These are phyloP conservation scores for Rhynchospora pubera DNA, from an alignment of 176 grass and related monocot species.

Conservation along the genomic window DNA sequence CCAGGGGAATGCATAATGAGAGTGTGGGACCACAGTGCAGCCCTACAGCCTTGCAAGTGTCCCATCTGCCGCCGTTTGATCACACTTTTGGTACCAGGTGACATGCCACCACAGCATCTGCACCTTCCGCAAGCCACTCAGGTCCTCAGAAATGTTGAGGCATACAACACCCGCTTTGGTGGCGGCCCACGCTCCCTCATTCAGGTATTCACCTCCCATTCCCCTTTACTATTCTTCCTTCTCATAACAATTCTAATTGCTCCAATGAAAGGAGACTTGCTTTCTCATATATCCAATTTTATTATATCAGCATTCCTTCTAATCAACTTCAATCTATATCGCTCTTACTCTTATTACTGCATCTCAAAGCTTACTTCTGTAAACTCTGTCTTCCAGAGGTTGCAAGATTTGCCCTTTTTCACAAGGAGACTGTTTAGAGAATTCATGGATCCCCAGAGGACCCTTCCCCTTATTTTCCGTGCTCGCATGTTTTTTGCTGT, in stretches of 20 bases:
- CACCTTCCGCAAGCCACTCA: constrained; percentile 33
- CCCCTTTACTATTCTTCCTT: not conserved
- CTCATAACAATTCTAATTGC: not conserved
- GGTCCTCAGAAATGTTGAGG: constrained; percentile 51
- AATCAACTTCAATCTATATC: not conserved
- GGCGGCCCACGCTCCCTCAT: constrained; percentile 52
- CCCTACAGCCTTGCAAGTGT: constrained; percentile 86
- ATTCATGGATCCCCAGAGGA: constrained; percentile 75
- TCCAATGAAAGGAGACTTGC: not conserved
- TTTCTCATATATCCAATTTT: not conserved
- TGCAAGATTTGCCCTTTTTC: constrained; percentile 90
- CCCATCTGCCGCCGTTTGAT: constrained; percentile 75
- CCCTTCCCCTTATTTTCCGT: constrained; percentile 76
- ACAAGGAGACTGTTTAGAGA: constrained; percentile 73
- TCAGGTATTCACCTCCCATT: constrained; percentile 67
- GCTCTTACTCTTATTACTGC: not conserved
- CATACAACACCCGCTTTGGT: constrained; percentile 74
- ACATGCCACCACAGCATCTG: constrained; percentile 27
- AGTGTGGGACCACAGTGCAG: constrained; percentile 71
- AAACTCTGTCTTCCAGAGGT: constrained; percentile 41
- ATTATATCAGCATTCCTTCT: not conserved
- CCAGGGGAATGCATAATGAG: constrained; percentile 77
- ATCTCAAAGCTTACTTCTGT: not conserved
- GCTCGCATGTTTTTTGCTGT: constrained; percentile 70
- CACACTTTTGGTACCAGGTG: constrained; percentile 72